Base-by-base conservation (phyloP, 2,329 filamentous ascomycete species). In the Talaromyces amestolkiae region DNA sequence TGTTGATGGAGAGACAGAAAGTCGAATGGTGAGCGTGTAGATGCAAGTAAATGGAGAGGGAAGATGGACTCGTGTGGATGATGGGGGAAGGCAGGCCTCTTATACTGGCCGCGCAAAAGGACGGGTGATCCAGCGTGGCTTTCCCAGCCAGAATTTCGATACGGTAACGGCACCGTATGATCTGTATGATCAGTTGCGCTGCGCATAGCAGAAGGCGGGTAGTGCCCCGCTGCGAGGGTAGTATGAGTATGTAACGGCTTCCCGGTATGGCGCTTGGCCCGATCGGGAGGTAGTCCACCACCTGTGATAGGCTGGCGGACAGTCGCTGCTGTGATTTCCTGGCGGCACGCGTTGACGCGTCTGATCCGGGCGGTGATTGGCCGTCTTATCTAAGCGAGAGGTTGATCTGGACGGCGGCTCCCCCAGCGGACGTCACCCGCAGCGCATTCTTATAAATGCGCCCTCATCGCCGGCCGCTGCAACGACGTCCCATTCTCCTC, bases 121-220 rank as follows among this genome's bases (percentile, higher is more conserved):
- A 70, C 71, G 70, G 79, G 79, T 81, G 80, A 81, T 81, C 78
- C 71, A 75, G 74, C 76, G 70, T 74, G 72, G 72, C 69, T 71
- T 72, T 79, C 77, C 71, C 77, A 79, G 72, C 71, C 73, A 68
- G 78, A 80, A 80, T 80, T 81, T 80, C 78, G 74, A 79, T 81
- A 80, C 79, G 24, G 79, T 80, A 68, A 76, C 22, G 17, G 1
- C 0, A 1, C 3, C 39, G 79, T 81, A 80, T 81, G 79, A 81
- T 81, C 74, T 74, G 78, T 80, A 80, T 80, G 77, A 80, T 80
- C 77, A 78, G 22, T 33, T 5, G 49, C 27, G 51, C 13, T 27
- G 5, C 24, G 51, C 53, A 31, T 45, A 11, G 27, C 31, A 31
- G 22, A 15, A 4, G 17, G 64, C 43, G 45, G 35, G 11, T 11